These are phyloP conservation scores for Plectosphaerella cucumerina DNA, from an alignment of 2,329 filamentous ascomycete species.

Conservation along the genomic window DNA sequence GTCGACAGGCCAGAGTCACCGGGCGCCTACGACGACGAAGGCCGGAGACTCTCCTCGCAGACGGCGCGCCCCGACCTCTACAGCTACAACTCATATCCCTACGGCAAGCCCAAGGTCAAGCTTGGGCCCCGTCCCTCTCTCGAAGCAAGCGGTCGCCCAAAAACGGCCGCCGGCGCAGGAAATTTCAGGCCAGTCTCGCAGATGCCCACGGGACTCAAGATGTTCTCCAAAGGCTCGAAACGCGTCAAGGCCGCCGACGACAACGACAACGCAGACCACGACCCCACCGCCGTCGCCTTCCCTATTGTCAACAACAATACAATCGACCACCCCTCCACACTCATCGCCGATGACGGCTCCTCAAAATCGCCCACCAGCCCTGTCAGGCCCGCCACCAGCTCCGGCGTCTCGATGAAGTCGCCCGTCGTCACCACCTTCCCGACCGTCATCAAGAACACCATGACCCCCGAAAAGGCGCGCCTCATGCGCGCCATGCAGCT, in stretches of 20 bases:
- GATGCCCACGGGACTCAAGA: constrained; percentile 75
- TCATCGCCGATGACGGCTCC: constrained; percentile 13
- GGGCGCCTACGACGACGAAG: constrained; percentile 37
- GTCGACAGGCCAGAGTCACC: constrained; percentile 40
- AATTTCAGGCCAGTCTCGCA: constrained; percentile 67
- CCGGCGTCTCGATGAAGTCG: constrained; percentile 38
- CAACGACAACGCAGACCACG: constrained; percentile 30
- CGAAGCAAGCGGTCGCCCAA: constrained; percentile 57
- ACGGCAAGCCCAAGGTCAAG: constrained; percentile 77
- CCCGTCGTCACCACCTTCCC: constrained; percentile 33
- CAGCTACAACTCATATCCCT: constrained; percentile 43
- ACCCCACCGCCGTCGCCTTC: constrained; percentile 29
- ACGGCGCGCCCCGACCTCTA: constrained; percentile 48
- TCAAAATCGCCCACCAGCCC: constrained; percentile 29
- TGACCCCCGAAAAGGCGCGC: constrained; percentile 85
- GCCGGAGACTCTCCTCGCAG: constrained; percentile 46
- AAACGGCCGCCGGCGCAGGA: constrained; percentile 40
- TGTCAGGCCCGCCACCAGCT: constrained; percentile 38
- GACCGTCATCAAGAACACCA: constrained; percentile 42
- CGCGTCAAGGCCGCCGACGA: constrained; percentile 33
- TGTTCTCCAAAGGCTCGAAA: constrained; percentile 55
- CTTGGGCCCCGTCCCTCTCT: constrained; percentile 79
- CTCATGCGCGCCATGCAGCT: constrained; percentile 93
- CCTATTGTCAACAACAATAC: constrained; percentile 23
- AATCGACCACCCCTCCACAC: constrained; percentile 26